phyloP scores from a whole-genome alignment of 2,329 filamentous ascomycete species.

The Verticillium dahliae region DNA sequence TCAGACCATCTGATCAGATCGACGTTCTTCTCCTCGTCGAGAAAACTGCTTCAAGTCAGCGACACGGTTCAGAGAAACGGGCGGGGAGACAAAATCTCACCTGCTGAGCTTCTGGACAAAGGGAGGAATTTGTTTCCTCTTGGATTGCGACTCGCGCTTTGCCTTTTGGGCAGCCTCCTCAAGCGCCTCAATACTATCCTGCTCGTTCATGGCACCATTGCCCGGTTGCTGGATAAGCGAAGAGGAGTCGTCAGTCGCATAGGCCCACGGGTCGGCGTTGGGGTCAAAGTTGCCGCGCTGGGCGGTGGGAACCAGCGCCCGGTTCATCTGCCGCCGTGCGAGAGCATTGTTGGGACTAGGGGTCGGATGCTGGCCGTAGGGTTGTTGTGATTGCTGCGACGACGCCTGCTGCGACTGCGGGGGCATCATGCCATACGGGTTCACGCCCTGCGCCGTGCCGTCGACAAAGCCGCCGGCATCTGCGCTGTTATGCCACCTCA shows the following conservation, averaged over 20 bases:
- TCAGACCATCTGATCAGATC: conserved; percentile 96
- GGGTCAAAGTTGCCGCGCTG: conserved; percentile 29
- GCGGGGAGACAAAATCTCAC: conserved; percentile 40
- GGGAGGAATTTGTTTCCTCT: conserved; percentile 91
- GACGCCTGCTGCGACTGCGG: conserved; percentile 27
- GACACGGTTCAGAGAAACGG: neutral
- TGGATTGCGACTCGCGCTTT: conserved; percentile 81
- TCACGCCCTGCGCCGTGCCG: conserved; percentile 22
- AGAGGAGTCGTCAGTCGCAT: conserved; percentile 31
- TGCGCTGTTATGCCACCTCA: conserved; percentile 35
- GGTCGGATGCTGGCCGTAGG: conserved; percentile 16
- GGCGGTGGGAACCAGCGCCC: conserved; percentile 39
- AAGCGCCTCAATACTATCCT: conserved; percentile 70
- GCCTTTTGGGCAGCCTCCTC: conserved; percentile 74
- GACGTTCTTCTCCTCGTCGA: conserved; percentile 88
- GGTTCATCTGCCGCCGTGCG: conserved; percentile 45
- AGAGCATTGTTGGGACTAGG: conserved; percentile 31
- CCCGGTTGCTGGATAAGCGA: conserved; percentile 24
- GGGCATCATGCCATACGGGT: conserved; percentile 30
- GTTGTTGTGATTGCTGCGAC: conserved; percentile 15
- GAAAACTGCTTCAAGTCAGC: conserved; percentile 55
- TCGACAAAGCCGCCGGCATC: conserved; percentile 32
- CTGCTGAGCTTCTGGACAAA: conserved; percentile 98
- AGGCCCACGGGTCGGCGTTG: conserved; percentile 33
- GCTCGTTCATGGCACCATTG: conserved; percentile 34